phyloP scores from a whole-genome alignment of 2,329 filamentous ascomycete genomes.

The Dothideomycetes sp. region DNA sequence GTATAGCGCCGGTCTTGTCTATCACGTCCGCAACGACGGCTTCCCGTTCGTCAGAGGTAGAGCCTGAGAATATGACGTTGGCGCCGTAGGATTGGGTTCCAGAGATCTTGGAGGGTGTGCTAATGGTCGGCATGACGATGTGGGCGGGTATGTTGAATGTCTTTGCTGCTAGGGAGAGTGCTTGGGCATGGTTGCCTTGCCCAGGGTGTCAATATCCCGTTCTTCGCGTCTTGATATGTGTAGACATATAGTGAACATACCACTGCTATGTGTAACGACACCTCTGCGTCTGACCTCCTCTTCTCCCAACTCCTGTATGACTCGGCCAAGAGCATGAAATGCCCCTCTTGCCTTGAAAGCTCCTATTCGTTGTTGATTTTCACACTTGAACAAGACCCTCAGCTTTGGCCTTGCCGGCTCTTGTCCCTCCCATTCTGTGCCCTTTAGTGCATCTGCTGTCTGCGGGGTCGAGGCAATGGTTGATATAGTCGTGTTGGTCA shows the following conservation, averaged over 20 bases:
- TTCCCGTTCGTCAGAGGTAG: slow-evolving; percentile 70
- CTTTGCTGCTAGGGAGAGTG: slow-evolving; percentile 72
- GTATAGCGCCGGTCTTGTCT: slow-evolving; percentile 58
- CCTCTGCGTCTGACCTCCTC: slow-evolving; percentile 51
- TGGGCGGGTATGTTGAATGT: slow-evolving; percentile 65
- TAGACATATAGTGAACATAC: slow-evolving; percentile 40
- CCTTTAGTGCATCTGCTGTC: slow-evolving; percentile 38
- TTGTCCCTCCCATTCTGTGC: slow-evolving; percentile 47
- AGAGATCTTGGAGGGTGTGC: slow-evolving; percentile 74
- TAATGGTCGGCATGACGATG: slow-evolving; percentile 88
- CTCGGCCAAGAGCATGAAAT: slow-evolving; percentile 67
- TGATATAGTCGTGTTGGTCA: slow-evolving; percentile 68
- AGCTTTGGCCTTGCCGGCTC: slow-evolving; percentile 51
- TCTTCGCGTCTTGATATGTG: too few relatives aligned
- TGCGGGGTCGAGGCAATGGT: slow-evolving; percentile 63
- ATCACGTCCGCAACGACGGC: slow-evolving; percentile 61
- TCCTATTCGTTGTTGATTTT: slow-evolving; percentile 82
- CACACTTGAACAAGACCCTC: slow-evolving; percentile 85
- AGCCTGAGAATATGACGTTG: slow-evolving; percentile 68
- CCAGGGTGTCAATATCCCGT: too few relatives aligned
- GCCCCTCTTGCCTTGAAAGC: slow-evolving; percentile 90
- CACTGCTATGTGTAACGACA: slow-evolving; percentile 83
- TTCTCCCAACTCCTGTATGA: slow-evolving; percentile 41
- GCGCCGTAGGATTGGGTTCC: slow-evolving; percentile 72
- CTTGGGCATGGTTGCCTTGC: slow-evolving; percentile 92